These are phyloP conservation scores for Picea sitchensis DNA, from an alignment of 75 land plant genomes.

Conservation along the genomic window DNA sequence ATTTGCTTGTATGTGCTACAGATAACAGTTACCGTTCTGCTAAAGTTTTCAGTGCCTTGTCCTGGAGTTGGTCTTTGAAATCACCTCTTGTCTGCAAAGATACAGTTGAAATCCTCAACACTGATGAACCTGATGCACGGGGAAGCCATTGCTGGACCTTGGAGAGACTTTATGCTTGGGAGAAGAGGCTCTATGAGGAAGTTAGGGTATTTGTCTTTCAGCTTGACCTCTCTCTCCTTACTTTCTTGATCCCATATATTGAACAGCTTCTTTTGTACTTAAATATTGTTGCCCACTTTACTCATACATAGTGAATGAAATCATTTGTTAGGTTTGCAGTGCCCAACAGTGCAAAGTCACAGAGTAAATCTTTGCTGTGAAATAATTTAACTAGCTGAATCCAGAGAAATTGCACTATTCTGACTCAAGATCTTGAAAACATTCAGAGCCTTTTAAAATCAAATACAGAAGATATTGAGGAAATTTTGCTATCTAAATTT, in stretches of 20 bases:
- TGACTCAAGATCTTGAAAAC: background rate
- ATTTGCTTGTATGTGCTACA: conserved; percentile 15
- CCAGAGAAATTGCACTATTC: background rate
- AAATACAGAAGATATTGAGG: background rate
- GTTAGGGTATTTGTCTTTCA: conserved; percentile 58
- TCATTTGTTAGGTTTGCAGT: background rate
- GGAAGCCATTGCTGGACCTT: conserved; percentile 72
- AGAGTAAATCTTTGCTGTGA: no score
- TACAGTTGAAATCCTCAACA: conserved; percentile 8
- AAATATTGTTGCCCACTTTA: conserved; percentile 3
- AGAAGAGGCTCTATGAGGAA: conserved; percentile 76
- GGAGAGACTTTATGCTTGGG: conserved; percentile 57
- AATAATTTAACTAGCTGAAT: background rate
- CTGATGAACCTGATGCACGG: conserved; percentile 30
- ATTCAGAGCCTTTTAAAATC: background rate
- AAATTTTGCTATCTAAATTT: background rate
- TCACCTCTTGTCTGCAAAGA: conserved; percentile 43
- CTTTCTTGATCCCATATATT: no score
- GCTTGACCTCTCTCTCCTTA: background rate
- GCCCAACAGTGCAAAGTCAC: background rate
- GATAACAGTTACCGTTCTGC: conserved; percentile 50
- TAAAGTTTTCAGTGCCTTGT: conserved; percentile 61
- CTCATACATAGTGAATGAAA: background rate
- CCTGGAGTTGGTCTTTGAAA: conserved; percentile 70
- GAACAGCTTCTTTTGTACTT: background rate